Conservation (phyloP, 2,329 filamentous ascomycete species). For the Zasmidium citrigriseum region DNA sequence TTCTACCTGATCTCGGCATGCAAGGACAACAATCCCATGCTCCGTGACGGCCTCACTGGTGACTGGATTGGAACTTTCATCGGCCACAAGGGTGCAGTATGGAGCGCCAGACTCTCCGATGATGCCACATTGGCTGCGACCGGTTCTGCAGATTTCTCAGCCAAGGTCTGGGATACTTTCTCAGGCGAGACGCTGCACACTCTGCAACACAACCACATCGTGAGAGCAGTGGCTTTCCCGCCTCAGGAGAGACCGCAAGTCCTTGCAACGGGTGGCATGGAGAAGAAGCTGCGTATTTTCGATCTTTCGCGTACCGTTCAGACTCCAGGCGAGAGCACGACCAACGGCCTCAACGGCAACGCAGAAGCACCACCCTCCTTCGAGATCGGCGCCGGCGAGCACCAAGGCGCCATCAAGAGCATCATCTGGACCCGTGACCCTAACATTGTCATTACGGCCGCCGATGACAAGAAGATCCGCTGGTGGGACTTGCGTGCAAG, state of each 20-base stretch:
- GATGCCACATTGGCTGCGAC: conserved; percentile 89
- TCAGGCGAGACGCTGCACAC: conserved; percentile 86
- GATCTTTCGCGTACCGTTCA: conserved; percentile 65
- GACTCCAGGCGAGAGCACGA: conserved; percentile 15
- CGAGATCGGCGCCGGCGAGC: conserved; percentile 83
- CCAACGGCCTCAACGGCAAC: conserved; percentile 16
- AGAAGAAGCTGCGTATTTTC: conserved; percentile 95
- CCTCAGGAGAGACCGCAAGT: conserved; percentile 68
- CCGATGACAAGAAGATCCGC: conserved; percentile 84
- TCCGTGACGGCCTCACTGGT: conserved; percentile 91
- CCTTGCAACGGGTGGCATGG: conserved; percentile 88
- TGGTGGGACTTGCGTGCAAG: conserved; percentile 90
- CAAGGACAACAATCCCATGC: conserved; percentile 95
- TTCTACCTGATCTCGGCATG: conserved; percentile 87
- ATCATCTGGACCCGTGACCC: conserved; percentile 85
- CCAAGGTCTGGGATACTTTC: conserved; percentile 96
- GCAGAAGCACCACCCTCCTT: conserved; percentile 57
- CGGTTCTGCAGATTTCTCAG: conserved; percentile 86
- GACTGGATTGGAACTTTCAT: conserved; percentile 99
- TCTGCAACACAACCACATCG: conserved; percentile 90
- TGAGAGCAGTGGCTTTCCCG: conserved; percentile 84
- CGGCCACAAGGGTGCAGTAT: conserved; percentile 96
- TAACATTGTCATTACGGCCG: conserved; percentile 86
- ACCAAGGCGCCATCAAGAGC: conserved; percentile 88
- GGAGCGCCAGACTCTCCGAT: conserved; percentile 88